A percentile compares a stretch with the other conserved stretches of the same genome.
These are phyloP conservation scores for Kwoniella botswanensis DNA, from an alignment of 768 basidiomycete species.

Conservation along the genomic window DNA sequence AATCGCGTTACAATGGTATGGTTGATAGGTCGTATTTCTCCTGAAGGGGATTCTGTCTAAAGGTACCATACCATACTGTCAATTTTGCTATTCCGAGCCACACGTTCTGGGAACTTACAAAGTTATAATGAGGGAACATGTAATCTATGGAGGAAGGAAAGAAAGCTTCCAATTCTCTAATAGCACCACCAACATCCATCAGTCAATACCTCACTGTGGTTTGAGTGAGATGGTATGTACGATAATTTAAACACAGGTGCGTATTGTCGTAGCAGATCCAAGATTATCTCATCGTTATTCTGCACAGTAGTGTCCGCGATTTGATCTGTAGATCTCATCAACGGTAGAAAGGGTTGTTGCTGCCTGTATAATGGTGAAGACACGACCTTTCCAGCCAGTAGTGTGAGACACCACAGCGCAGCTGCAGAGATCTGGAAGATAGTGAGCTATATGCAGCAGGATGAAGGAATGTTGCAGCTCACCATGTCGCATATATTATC, in stretches of 20 bases:
- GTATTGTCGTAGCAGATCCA: slow-evolving; percentile 34
- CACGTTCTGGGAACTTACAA: slow-evolving; percentile 12
- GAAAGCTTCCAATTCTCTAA: slow-evolving; percentile 36
- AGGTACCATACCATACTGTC: too few relatives aligned
- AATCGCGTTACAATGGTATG: slow-evolving; percentile 20
- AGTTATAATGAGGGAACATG: slow-evolving; percentile 46
- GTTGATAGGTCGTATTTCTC: slow-evolving; percentile 19
- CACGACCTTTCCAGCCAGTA: not conserved
- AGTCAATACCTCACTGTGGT: not conserved
- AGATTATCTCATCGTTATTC: slow-evolving; percentile 21
- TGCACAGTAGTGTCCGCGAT: not conserved
- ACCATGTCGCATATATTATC: too few relatives aligned
- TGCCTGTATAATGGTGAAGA: not conserved
- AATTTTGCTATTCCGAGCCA: not conserved
- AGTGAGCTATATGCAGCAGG: not conserved
- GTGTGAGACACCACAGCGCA: slow-evolving; percentile 9
- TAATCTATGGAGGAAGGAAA: slow-evolving; percentile 51
- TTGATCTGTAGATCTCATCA: not conserved
- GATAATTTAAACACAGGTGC: slow-evolving; percentile 49
- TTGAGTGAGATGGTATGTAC: slow-evolving; percentile 21
- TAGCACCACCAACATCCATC: not conserved
- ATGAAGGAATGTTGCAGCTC: too few relatives aligned
- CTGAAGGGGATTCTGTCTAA: slow-evolving; percentile 12
- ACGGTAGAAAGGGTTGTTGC: not conserved
- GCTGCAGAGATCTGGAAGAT: slow-evolving; percentile 1